Base-by-base conservation (phyloP, 176 grass and related monocot species). In the Triticum timopheevii region DNA sequence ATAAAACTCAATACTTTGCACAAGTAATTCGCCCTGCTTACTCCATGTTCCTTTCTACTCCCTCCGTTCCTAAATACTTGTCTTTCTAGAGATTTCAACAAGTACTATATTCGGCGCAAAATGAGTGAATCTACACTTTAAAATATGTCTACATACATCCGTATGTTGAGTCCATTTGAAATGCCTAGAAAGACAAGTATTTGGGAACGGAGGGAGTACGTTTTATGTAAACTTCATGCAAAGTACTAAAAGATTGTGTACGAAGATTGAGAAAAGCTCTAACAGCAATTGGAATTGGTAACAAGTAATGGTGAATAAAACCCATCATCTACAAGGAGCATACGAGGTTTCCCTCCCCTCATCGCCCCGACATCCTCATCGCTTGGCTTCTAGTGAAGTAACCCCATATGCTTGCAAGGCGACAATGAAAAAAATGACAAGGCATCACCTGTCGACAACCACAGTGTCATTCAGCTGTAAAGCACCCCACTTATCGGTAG, bases 201-300 rank as follows among this genome's bases (percentile, higher is more conserved):
- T n/a, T n/a, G n/a, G n/a, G n/a, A n/a, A n/a, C n/a, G n/a, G n/a
- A n/a, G n/a, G n/a, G n/a, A n/a, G n/a, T n/a, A n/a, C 1, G 1
- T 5, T 17, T 24, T 13, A 45, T 45, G 35, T 4, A 24, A 17
- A 15, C 0, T 22, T 38, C 20, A 38, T 24, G 2, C 69, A 13
- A 24, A 8, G 1, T 45, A 25, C 2, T 8, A 12, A 45, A 8
- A 7, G 10, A 0, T 24, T 25, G 70, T 70, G 11, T 5, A 39
- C 4, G 1, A 39, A 2, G 19, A 2, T 0, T 4, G 0, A 5
- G 50, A 11, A 0, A 10, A 70, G 12, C 6, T 4, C 9, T 23
- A 72, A 0, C 11, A 8, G 7, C 1, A 25, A 45, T 1, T 24
- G 16, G 6, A 44, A 24, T 4, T 24, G 2, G 20, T 3, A 5